Percentiles rank a stretch among this genome's conserved stretches.
These are phyloP conservation scores for Canavalia gladiata DNA, from an alignment of 306 rosid genomes.

Conservation along the genomic window DNA sequence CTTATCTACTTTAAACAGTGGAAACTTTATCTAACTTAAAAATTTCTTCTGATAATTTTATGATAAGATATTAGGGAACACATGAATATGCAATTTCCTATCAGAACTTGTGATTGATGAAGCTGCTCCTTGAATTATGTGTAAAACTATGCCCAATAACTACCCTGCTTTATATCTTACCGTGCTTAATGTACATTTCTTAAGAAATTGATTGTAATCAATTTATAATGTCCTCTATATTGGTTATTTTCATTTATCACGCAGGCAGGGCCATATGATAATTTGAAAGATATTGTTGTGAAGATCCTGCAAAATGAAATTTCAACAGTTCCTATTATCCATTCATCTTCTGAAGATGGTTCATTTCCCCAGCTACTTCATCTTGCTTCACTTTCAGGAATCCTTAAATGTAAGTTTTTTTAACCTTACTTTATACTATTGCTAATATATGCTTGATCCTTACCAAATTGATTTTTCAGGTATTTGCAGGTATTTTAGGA, in stretches of 20 bases:
- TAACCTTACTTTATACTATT: constrained; percentile 32
- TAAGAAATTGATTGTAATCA: constrained; percentile 13
- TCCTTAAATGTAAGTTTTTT: constrained; percentile 79
- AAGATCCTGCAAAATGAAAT: constrained; percentile 87
- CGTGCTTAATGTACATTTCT: constrained; percentile 14
- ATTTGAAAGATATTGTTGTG: constrained; percentile 84
- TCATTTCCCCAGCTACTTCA: constrained; percentile 92
- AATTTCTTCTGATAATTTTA: constrained; percentile 1
- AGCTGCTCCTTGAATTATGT: constrained; percentile 23
- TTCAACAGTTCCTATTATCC: constrained; percentile 88
- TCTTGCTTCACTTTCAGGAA: constrained; percentile 95
- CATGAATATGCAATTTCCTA: constrained; percentile 11
- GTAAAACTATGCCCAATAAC: constrained; percentile 29
- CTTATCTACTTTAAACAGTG: not conserved
- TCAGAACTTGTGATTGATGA: constrained; percentile 30
- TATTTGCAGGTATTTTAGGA: constrained; percentile 94
- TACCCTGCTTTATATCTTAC: constrained; percentile 15
- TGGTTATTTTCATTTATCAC: constrained; percentile 39
- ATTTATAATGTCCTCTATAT: constrained; percentile 10
- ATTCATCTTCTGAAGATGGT: constrained; percentile 84
- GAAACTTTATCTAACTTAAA: not conserved
- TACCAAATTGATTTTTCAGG: constrained; percentile 77
- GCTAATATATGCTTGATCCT: constrained; percentile 44
- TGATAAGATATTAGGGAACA: constrained; percentile 1
- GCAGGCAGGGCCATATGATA: constrained; percentile 94